A percentile compares a stretch with the other conserved stretches of the same genome.
These are phyloP conservation scores for Plasmodium adleri DNA, from an alignment of 169 alveolate genomes.

Conservation along the genomic window DNA sequence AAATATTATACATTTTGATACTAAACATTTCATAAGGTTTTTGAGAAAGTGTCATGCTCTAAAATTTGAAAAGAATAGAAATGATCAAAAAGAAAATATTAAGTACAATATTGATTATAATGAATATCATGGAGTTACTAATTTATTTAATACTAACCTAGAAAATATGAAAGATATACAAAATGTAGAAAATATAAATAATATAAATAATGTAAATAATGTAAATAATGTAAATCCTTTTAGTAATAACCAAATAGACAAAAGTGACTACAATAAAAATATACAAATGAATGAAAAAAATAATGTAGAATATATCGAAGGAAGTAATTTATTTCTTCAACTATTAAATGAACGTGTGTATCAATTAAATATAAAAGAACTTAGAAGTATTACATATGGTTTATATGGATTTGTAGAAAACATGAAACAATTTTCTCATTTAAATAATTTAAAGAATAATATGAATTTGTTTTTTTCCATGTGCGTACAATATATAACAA, in stretches of 20 bases:
- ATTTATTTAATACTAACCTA: no score
- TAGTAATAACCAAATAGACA: not conserved
- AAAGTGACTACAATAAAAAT: not conserved
- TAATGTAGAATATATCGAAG: slow-evolving; percentile 16
- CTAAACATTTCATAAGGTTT: slow-evolving; percentile 34
- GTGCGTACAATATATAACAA: slow-evolving; percentile 24
- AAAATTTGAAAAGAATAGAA: slow-evolving; percentile 19
- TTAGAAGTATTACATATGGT: slow-evolving; percentile 30
- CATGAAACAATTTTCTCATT: slow-evolving; percentile 59
- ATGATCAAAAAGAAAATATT: not conserved
- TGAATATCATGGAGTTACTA: no score
- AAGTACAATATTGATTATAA: no score
- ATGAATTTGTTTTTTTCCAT: slow-evolving; percentile 67
- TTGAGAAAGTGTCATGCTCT: slow-evolving; percentile 60
- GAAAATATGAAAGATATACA: not conserved
- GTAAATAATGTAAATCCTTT: not conserved
- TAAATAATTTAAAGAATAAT: slow-evolving; percentile 33
- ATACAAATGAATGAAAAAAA: not conserved
- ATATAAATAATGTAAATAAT: not conserved
- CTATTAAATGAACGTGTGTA: slow-evolving; percentile 20
- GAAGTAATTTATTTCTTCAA: slow-evolving; percentile 32
- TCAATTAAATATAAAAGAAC: slow-evolving; percentile 13
- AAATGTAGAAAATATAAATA: not conserved
- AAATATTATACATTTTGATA: not conserved
- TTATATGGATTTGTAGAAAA: slow-evolving; percentile 62